Conservation (phyloP, 73 alveolate species). For the Durusdinium trenchii region DNA sequence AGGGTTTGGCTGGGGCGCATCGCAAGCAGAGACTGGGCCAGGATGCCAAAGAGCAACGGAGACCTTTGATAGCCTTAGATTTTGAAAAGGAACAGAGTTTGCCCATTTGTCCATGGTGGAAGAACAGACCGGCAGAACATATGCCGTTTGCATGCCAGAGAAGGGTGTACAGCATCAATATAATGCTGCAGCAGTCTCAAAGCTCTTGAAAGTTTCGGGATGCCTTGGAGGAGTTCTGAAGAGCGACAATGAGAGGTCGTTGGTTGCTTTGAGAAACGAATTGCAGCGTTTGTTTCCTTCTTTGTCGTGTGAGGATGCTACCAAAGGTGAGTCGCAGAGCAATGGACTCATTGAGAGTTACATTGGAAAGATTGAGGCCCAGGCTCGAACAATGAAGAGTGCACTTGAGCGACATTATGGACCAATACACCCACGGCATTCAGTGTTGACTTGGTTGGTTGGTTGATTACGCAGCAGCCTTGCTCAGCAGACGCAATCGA, state of each 20-base stretch:
- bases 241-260: conserved; percentile 36
- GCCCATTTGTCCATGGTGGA: conserved; percentile 8
- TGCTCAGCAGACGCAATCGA: not conserved
- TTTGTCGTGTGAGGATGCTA: conserved; percentile 12
- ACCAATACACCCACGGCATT: not conserved
- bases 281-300: not conserved
- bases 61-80: not conserved
- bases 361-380: conserved; percentile 19
- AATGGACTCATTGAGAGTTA: not conserved
- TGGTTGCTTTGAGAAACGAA: not conserved
- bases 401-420: not conserved
- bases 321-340: conserved; percentile 30
- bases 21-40: too few relatives aligned
- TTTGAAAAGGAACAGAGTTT: not conserved
- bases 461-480: not conserved
- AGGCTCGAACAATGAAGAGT: conserved; percentile 12
- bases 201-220: not conserved
- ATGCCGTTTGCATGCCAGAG: not conserved
- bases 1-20: not conserved
- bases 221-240: not conserved
- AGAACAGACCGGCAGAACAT: not conserved
- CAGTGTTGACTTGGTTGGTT: conserved; percentile 49
- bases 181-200: not conserved
- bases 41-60: not conserved
- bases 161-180: conserved; percentile 35